Evolutionary conservation across 345 rosid species (phyloP).

Genomic region (Melaleuca quinquenervia): DNA sequence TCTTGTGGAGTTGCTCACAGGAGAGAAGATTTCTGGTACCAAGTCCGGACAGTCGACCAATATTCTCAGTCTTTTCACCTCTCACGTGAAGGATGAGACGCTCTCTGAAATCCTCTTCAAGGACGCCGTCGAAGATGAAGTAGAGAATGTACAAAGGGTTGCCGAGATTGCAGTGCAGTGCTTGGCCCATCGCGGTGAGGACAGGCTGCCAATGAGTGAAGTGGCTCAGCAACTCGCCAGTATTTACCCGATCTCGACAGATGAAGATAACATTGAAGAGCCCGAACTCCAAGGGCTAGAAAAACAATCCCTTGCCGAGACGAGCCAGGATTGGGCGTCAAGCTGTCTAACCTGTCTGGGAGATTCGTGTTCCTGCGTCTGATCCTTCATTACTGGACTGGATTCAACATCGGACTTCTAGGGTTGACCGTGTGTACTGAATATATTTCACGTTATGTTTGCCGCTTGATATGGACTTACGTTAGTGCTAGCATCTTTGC

Average conservation of each 20-base stretch:
- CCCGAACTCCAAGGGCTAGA: rapidly evolving
- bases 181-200: not conserved
- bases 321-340: not conserved
- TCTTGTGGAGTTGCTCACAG: not conserved
- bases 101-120: not conserved
- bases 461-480: not conserved
- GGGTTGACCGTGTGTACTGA: not conserved
- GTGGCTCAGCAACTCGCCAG: not conserved
- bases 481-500: not conserved
- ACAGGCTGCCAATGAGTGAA: not conserved
- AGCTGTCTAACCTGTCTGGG: not conserved
- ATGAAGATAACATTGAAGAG: not conserved
- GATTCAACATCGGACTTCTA: not conserved
- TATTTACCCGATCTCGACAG: not conserved
- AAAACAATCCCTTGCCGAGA: not conserved
- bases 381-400: not conserved
- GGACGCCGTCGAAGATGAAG: not conserved
- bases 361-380: not conserved
- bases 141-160: not conserved
- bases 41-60: not conserved
- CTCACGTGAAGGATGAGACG: not conserved
- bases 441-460: not conserved
- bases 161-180: not conserved
- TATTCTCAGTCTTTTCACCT: not conserved
- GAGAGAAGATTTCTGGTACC: not conserved